These are phyloP conservation scores for Mikania micrantha DNA, from an alignment of 129 eudicot genomes.

Conservation along the genomic window DNA sequence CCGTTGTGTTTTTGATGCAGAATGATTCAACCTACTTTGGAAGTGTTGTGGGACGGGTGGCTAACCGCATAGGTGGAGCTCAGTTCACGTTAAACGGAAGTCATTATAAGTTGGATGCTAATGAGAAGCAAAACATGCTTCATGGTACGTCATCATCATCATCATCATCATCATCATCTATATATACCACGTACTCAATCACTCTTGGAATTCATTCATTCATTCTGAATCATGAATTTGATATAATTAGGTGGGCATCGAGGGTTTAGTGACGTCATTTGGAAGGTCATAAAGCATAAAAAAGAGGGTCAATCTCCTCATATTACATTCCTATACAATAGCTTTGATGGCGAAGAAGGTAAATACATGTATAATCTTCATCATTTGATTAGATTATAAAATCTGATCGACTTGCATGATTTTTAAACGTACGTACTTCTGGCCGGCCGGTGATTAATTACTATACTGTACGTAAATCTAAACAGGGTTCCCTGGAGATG, in stretches of 20 bases:
- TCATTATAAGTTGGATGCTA: slow-evolving; percentile 54
- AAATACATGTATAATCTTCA: too few species aligned
- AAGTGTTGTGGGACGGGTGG: slow-evolving; percentile 67
- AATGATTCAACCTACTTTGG: slow-evolving; percentile 58
- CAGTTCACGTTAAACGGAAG: slow-evolving; percentile 57
- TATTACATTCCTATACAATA: slow-evolving; percentile 30
- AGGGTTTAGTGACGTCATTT: slow-evolving; percentile 44
- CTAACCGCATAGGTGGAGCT: slow-evolving; percentile 77
- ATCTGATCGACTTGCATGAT: too few species aligned
- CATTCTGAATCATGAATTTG: background rate
- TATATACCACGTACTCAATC: too few species aligned
- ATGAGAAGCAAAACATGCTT: slow-evolving; percentile 57
- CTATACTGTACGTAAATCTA: too few species aligned
- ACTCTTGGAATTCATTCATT: too few species aligned
- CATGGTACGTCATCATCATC: slow-evolving; percentile 40
- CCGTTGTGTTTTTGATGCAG: too few species aligned
- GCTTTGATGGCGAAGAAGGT: slow-evolving; percentile 52
- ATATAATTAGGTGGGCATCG: slow-evolving; percentile 30
- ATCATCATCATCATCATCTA: too few species aligned
- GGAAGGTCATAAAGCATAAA: slow-evolving; percentile 32
- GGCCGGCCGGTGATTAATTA: too few species aligned
- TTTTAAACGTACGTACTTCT: too few species aligned
- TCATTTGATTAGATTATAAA: too few species aligned
- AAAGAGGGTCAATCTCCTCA: slow-evolving; percentile 13
- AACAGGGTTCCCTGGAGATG: slow-evolving; percentile 82